Percentiles rank a stretch among this genome's conserved stretches.
phyloP scores from a whole-genome alignment of 306 rosid species.

The Inga leiocalycina region DNA sequence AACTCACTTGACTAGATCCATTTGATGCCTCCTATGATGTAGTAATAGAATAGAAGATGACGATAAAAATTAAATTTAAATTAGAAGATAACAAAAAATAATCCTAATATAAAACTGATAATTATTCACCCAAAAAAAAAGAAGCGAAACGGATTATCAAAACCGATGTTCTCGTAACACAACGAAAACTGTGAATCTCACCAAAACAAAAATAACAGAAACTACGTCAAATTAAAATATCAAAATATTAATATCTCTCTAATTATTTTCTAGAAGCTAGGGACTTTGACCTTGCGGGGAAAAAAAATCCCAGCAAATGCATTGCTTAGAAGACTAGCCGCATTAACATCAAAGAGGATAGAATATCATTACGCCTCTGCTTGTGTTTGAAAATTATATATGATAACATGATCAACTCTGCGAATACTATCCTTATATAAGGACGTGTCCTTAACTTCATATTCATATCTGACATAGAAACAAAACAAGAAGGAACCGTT shows the following conservation, averaged over 20 bases:
- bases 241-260: background rate
- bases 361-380: background rate
- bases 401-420: background rate
- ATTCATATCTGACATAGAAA: background rate
- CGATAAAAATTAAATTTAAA: too few relatives aligned
- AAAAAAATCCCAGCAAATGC: background rate
- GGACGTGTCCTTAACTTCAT: background rate
- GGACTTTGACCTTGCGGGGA: background rate
- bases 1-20: too few relatives aligned
- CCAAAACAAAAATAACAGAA: background rate
- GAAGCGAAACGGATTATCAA: background rate
- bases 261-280: background rate
- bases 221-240: background rate
- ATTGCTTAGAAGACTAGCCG: background rate
- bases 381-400: background rate
- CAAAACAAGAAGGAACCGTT: conserved; percentile 17
- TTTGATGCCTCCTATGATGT: too few relatives aligned
- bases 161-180: background rate
- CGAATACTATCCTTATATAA: background rate
- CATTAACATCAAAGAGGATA: background rate
- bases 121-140: too few relatives aligned
- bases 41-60: too few relatives aligned
- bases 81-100: too few relatives aligned
- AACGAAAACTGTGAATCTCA: background rate
- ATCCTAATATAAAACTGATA: too few relatives aligned